Evolutionary conservation across 2,329 filamentous ascomycete genomes (phyloP), one percentile per base, ranked within the genome.

Genomic region (Verticillium alfalfae): DNA sequence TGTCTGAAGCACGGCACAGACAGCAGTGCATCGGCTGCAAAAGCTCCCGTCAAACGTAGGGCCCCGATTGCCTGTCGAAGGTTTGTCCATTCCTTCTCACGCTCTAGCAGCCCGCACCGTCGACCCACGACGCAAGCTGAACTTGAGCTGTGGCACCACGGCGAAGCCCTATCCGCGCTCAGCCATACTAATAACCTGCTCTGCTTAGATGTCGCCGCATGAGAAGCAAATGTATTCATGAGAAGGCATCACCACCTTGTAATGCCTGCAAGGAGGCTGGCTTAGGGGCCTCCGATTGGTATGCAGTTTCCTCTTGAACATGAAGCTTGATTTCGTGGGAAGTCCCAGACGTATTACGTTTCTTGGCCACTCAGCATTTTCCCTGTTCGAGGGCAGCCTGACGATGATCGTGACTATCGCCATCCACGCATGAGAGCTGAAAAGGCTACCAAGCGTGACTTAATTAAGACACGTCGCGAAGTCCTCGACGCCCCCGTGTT

Each of bases 221-320:
- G 76, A 79, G 83, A 63, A 84, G 80, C 69, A 85, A 84, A 72
- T 85, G 83, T 66, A 67, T 81, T 18, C 81, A 84, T 65, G 79
- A 82, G 9, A 80, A 77, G 58, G 76, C 73, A 4, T 70, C 72
- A 26, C 73, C 81, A 34, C 82, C 82, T 16, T 86, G 84, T 65
- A 79, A 81, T 61, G 74, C 80, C 5, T 86, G 84, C 64, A 69
- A 71, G 22, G 78, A 82, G 59, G 79, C 82, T 13, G 81, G 81
- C n/a, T 72, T 82, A 18, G 69, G 70, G 26, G 68, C 78, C 12
- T 74, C 77, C 31, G 80, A 82, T 69, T 86, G 83, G 82, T 85
- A 73, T 70, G 76, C 67, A 15, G 8, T 45, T 38, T 62, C 36
- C 56, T 57, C 36, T 58, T 41, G 10, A 8, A 18, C 39, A 56